Conservation (phyloP, 768 basidiomycete species). For the Phallus indusiatus region DNA sequence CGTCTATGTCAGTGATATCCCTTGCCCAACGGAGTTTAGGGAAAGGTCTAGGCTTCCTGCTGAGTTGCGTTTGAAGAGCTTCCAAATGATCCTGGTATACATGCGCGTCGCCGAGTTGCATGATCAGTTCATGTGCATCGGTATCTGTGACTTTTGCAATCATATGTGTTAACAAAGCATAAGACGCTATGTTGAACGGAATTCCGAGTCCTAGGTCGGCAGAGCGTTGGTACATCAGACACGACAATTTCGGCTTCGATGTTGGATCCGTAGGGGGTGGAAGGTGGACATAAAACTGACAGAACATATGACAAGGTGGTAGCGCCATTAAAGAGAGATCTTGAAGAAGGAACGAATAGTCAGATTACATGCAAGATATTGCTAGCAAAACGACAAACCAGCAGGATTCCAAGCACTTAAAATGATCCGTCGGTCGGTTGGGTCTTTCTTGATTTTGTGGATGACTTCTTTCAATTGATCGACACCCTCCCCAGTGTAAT, state of each 20-base stretch:
- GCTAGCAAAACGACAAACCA: constrained; percentile 38
- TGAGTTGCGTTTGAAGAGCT: constrained; percentile 75
- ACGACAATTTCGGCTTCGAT: constrained; percentile 68
- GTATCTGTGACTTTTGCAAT: constrained; percentile 88
- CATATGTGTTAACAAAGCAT: constrained; percentile 95
- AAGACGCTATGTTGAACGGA: constrained; percentile 99
- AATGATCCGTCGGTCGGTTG: constrained; percentile 90
- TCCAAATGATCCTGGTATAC: constrained; percentile 90
- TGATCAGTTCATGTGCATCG: constrained; percentile 79
- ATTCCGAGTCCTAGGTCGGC: constrained; percentile 96
- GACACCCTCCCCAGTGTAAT: constrained; percentile 78
- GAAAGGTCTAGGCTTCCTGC: constrained; percentile 70
- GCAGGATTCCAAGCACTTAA: constrained; percentile 97
- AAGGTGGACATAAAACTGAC: constrained; percentile 96
- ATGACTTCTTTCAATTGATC: constrained; percentile 90
- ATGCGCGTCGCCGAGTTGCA: constrained; percentile 97
- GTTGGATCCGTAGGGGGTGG: constrained; percentile 41
- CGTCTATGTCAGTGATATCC: constrained; percentile 64
- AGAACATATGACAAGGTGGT: constrained; percentile 97
- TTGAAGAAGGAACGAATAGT: constrained; percentile 21
- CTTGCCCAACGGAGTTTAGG: constrained; percentile 72
- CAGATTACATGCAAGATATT: not conserved
- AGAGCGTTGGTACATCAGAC: constrained; percentile 96
- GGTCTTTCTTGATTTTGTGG: constrained; percentile 83
- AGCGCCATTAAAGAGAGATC: constrained; percentile 94